These are phyloP conservation scores for Solanum piurae DNA, from an alignment of 257 asterid genomes.

Conservation along the genomic window DNA sequence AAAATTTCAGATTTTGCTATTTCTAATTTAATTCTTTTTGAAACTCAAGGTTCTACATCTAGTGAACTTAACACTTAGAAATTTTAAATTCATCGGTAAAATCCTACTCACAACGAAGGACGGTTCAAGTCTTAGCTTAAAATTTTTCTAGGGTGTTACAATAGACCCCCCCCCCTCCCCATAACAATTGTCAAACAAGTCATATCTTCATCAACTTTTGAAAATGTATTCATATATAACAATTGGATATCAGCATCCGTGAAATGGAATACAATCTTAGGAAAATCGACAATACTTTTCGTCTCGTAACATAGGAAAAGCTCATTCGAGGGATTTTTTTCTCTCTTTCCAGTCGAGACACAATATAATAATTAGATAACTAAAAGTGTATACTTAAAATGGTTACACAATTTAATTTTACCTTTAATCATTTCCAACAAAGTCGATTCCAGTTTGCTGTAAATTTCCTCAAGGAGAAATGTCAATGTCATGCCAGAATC, in stretches of 20 bases:
- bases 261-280: constrained; percentile 26
- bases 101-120: too few relatives aligned
- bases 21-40: too few relatives aligned
- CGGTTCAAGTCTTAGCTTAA: too few relatives aligned
- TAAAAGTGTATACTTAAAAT: neutral
- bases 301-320: neutral
- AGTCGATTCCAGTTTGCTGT: too few relatives aligned
- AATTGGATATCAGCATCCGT: constrained; percentile 30
- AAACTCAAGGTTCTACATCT: too few relatives aligned
- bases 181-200: constrained; percentile 23
- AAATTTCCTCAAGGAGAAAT: too few relatives aligned
- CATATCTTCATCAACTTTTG: constrained; percentile 18
- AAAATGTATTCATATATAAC: constrained; percentile 14
- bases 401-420: too few relatives aligned
- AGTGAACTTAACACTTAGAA: too few relatives aligned
- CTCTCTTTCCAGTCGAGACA: neutral
- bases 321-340: neutral
- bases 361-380: neutral
- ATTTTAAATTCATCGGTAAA: too few relatives aligned
- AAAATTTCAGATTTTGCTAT: too few relatives aligned
- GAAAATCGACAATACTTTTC: neutral
- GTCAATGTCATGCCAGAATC: constrained; percentile 52
- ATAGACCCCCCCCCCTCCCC: neutral
- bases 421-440: too few relatives aligned
- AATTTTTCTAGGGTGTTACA: too few relatives aligned